Evolutionary conservation across 176 grass and related monocot genomes (phyloP).

Genomic region (Chrysopogon serrulatus): DNA sequence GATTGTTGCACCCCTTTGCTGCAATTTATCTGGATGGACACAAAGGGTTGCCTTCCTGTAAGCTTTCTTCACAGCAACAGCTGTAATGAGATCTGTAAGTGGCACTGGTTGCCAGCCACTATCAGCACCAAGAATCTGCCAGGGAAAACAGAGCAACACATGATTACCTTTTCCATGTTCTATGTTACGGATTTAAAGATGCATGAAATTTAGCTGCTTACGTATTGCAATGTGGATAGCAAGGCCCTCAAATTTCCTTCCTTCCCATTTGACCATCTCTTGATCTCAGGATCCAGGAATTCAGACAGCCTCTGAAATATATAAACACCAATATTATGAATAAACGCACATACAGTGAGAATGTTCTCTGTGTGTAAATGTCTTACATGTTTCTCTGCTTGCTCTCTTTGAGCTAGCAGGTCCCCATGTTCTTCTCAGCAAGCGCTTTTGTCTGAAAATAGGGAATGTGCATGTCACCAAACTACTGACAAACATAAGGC

Average conservation of each 20-base stretch:
- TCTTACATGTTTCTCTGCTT: conserved; percentile 88
- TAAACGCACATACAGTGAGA: not conserved
- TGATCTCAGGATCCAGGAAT: conserved; percentile 86
- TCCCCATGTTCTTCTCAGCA: conserved; percentile 85
- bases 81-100: conserved; percentile 89
- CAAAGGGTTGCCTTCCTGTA: conserved; percentile 93
- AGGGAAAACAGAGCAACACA: not conserved
- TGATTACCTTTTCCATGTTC: not conserved
- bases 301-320: conserved; percentile 85
- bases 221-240: conserved; percentile 95
- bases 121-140: conserved; percentile 79
- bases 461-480: not conserved
- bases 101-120: conserved; percentile 95
- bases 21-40: conserved; percentile 95
- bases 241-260: conserved; percentile 93
- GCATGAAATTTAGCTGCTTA: not conserved
- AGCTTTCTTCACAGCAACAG: conserved; percentile 80
- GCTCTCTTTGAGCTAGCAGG: conserved; percentile 88
- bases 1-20: conserved; percentile 90
- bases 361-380: not conserved
- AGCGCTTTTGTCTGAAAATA: conserved; percentile 82
- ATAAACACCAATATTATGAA: conserved; percentile 7
- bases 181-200: not conserved
- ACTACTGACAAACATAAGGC: not conserved
- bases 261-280: conserved; percentile 97